Base-by-base conservation (phyloP, 2,329 filamentous ascomycete genomes). In the Verticillium zaregamsianum region DNA sequence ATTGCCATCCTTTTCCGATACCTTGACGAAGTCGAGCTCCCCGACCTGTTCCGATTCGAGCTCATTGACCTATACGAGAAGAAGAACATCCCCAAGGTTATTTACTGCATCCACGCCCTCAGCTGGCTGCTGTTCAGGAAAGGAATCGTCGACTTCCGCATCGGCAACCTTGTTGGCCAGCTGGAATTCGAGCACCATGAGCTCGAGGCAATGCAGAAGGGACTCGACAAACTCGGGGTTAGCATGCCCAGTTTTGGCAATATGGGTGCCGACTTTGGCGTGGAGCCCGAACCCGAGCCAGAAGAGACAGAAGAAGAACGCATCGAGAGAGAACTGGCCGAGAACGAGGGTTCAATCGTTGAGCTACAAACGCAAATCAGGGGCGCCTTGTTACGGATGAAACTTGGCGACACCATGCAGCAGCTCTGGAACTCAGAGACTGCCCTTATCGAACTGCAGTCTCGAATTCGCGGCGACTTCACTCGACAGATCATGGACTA, bases 11-110 rank as follows among this genome's bases (percentile, higher is more conserved):
- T 99, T 79, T 98, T 98, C 78, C 88, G 91, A 62, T 97, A 96
- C 67, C 83, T 99, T 1, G 91, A 94, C 66, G 92, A 97, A 64
- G 88, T 97, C 9, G 91, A 97, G 70, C 80, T 99, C 3, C 95
- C 95, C 1, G 96, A 99, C 69, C 84, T 99, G 20, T 99, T 99
- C 75, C 88, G 94, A 62, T 99, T 99, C 74, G 95, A 99, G 74
- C 82, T 98, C 55, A 96, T 98, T 66, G 95, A 99, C 76, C 79
- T 99, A 14, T 99, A 99, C 79, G 96, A 99, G 77, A 99, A 98
- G 82, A 99, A 99, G 78, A 99, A 99, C 70, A 96, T 98, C 1
- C 95, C 95, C 4, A 99, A 98, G 75, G 96, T 98, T 72, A 99
- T 99, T 65, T 96, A 99, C 78, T 99, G 95, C 73, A 95, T 99